Base-by-base conservation (phyloP, 192 early-diverging fungal species). In the Borealophlyctis nickersoniae region DNA sequence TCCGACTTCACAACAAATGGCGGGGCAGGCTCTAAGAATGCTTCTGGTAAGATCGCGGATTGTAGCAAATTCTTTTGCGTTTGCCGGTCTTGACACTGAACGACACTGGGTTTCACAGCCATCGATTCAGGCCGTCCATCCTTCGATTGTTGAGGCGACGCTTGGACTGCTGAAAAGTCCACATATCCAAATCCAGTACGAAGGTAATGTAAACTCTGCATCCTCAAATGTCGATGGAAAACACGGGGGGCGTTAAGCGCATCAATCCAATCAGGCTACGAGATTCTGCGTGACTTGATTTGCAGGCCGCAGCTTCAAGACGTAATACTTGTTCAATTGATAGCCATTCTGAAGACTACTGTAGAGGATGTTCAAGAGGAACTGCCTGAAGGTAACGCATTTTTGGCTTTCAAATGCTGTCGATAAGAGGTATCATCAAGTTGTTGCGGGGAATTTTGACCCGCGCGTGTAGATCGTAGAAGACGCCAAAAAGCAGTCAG, bases 131-230 rank as follows among this genome's bases (percentile, higher is more conserved):
- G 76, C 69, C 16, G 62, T 85, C 23, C 81, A 80, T 62, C 59
- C 80, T 5, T 76, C 80, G 16, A 67, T 86, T 51, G 72, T 86
- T 19, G 84, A 86, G 31, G 77, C 78, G 13, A 76, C 77, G 2
- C 59, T 82, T 7, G 54, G 58, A 1, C 61, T 86, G 58, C 61
- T 86, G 27, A 81, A 80, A 49, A 76, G 61, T 36, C 73, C 76
- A 22, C 79, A 85, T 59, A 78, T 85, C 60, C 82, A 86, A 58
- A 76, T 86, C 39, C 84, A 86, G 55, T 82, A 86, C 57, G 84
- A 86, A 73, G 84, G 80, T 81, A 69, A 19, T 31, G n/a, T 14
- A 36, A 23, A 22, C 26, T 39, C 14, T 29, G 11, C 7, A 57
- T 7, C 4, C 9, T 57, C 23, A 4, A 26, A 29, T 36, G 39